These are phyloP conservation scores for Elongisporangium prolatum DNA, from an alignment of 352 stramenopile genomes.

Conservation along the genomic window DNA sequence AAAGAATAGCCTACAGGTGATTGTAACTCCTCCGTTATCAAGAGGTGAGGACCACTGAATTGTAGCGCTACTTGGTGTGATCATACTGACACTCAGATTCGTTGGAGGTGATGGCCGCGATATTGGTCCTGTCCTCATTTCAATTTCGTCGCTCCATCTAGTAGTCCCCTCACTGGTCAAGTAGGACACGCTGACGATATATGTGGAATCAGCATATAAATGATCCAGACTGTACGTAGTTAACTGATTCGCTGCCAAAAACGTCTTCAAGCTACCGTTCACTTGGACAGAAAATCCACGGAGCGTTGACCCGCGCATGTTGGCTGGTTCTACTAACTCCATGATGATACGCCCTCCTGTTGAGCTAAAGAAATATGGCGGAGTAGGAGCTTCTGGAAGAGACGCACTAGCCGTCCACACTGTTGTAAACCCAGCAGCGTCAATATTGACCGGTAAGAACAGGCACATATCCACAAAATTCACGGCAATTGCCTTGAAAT, in stretches of 20 bases:
- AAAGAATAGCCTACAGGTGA: slow-evolving; percentile 25
- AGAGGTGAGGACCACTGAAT: slow-evolving; percentile 33
- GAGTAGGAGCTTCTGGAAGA: slow-evolving; percentile 30
- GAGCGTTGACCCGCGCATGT: slow-evolving; percentile 48
- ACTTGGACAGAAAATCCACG: slow-evolving; percentile 37
- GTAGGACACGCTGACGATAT: slow-evolving; percentile 29
- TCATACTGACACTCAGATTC: slow-evolving; percentile 17
- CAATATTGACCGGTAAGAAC: slow-evolving; percentile 11
- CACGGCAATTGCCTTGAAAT: slow-evolving; percentile 47
- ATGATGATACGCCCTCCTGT: slow-evolving; percentile 44
- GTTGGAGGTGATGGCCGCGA: slow-evolving; percentile 26
- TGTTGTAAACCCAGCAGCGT: slow-evolving; percentile 8
- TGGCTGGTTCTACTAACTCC: slow-evolving; percentile 34
- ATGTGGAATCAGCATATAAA: slow-evolving; percentile 22
- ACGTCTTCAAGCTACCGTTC: slow-evolving; percentile 12
- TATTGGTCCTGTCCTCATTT: slow-evolving; percentile 21
- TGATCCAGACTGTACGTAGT: slow-evolving; percentile 19
- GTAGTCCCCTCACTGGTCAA: slow-evolving; percentile 35
- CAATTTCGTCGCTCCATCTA: slow-evolving; percentile 17
- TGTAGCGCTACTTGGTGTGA: slow-evolving; percentile 31
- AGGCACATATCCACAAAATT: slow-evolving; percentile 46
- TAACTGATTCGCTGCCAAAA: slow-evolving; percentile 16
- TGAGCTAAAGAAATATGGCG: slow-evolving; percentile 42
- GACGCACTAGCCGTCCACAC: slow-evolving; percentile 21
- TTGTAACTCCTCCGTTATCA: slow-evolving; percentile 36